Percentiles rank a stretch among this genome's conserved stretches.
Evolutionary conservation across 148 eudicot genomes (phyloP).

Genomic region (Cornus suecica): DNA sequence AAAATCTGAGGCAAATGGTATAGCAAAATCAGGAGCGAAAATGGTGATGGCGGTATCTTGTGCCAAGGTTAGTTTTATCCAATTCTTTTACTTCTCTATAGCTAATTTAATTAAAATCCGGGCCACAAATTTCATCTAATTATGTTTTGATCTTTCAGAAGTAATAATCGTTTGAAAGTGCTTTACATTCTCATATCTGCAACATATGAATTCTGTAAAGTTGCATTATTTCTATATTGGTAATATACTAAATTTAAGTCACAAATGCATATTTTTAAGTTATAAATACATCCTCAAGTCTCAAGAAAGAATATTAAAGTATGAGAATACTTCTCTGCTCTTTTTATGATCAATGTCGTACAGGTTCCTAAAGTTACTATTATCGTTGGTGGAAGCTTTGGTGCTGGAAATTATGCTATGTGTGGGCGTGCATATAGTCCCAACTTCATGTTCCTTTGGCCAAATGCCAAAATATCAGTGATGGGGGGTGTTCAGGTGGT

Average conservation of each 20-base stretch:
- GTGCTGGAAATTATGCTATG: slow-evolving; percentile 99
- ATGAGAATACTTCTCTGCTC: background rate
- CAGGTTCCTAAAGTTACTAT: slow-evolving; percentile 98
- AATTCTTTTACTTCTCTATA: background rate
- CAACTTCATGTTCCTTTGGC: slow-evolving; percentile 95
- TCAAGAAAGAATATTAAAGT: background rate
- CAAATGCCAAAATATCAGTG: slow-evolving; percentile 91
- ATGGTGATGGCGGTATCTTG: slow-evolving; percentile 99
- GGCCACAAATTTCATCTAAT: background rate
- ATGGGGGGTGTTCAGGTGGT: slow-evolving; percentile 98
- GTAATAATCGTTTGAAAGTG: background rate
- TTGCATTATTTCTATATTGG: slow-evolving; percentile 1
- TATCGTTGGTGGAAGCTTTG: slow-evolving; percentile 96
- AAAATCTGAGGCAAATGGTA: slow-evolving; percentile 92
- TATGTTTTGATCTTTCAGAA: background rate
- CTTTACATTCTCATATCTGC: background rate
- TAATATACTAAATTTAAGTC: background rate
- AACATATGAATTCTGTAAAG: background rate
- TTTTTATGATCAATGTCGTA: slow-evolving; percentile 7
- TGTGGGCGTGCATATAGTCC: slow-evolving; percentile 99
- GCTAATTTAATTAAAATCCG: background rate
- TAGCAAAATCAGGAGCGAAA: slow-evolving; percentile 98
- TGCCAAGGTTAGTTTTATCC: slow-evolving; percentile 61
- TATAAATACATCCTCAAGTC: background rate
- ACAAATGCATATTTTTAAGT: too few relatives aligned